These are phyloP conservation scores for Isabelozyma rhagii DNA, from an alignment of 805 yeast genomes.

Conservation along the genomic window DNA sequence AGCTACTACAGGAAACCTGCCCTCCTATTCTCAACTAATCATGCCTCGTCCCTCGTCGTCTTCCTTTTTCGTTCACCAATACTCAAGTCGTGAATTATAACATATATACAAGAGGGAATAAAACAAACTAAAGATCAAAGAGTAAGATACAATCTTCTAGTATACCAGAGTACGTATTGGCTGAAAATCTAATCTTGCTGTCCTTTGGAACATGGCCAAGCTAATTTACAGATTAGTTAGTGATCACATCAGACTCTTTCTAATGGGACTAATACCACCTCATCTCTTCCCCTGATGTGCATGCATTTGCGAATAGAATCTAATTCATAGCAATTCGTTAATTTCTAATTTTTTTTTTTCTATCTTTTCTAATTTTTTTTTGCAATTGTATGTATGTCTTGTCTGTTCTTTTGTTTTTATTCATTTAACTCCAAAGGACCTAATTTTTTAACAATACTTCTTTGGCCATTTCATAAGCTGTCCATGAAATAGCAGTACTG, in stretches of 20 bases:
- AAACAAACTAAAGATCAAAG: background rate
- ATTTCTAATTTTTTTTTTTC: background rate
- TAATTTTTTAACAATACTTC: constrained; percentile 45
- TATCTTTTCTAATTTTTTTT: background rate
- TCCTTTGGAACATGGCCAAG: background rate
- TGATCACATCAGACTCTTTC: too few species aligned
- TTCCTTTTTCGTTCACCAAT: too few species aligned
- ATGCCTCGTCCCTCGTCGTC: too few species aligned
- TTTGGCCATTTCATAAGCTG: constrained; percentile 96
- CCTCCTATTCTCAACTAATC: too few species aligned
- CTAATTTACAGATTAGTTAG: background rate
- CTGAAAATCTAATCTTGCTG: background rate
- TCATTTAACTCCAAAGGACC: background rate
- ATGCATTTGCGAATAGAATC: background rate
- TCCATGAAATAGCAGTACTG: constrained; percentile 95
- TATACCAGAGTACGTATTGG: background rate
- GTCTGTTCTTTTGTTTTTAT: background rate
- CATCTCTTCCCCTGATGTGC: background rate
- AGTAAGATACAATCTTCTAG: background rate
- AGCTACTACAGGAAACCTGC: too few species aligned
- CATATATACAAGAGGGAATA: background rate
- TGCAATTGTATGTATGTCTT: background rate
- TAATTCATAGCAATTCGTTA: background rate
- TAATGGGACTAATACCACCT: too few species aligned
- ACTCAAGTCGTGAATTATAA: background rate